phyloP scores from a whole-genome alignment of 2,329 filamentous ascomycete species.

The Scolecobasidium constrictum region DNA sequence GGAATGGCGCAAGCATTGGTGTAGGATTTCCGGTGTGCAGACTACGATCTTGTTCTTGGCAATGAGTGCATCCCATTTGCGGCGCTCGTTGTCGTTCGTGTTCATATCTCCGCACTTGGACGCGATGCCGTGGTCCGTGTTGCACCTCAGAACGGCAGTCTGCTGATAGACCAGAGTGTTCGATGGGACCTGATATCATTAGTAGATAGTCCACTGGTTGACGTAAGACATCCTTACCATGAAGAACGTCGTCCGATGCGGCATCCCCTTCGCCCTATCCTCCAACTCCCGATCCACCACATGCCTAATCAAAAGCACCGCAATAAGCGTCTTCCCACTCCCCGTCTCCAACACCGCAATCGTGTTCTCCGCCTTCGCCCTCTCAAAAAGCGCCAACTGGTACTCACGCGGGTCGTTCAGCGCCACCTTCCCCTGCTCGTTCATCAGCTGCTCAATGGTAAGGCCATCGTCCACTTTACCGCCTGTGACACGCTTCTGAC shows the following conservation, averaged over 20 bases:
- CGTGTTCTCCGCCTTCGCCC: constrained; percentile 71
- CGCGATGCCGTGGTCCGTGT: constrained; percentile 65
- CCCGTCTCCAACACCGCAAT: constrained; percentile 95
- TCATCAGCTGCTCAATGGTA: constrained; percentile 43
- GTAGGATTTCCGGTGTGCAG: constrained; percentile 81
- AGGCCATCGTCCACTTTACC: constrained; percentile 40
- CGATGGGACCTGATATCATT: constrained; percentile 54
- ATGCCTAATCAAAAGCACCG: constrained; percentile 70
- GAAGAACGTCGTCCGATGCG: constrained; percentile 68
- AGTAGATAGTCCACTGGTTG: neutral
- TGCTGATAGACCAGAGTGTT: constrained; percentile 89
- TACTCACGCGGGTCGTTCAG: constrained; percentile 79
- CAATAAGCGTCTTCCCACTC: constrained; percentile 93
- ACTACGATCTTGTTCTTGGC: constrained; percentile 70
- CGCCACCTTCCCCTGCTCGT: constrained; percentile 44
- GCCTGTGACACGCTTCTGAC: neutral
- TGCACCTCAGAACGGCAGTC: constrained; percentile 66
- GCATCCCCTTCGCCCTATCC: constrained; percentile 48
- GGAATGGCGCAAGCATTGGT: constrained; percentile 65
- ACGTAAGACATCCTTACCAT: constrained; percentile 41
- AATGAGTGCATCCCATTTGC: constrained; percentile 49
- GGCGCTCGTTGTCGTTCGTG: constrained; percentile 45
- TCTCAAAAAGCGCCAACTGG: constrained; percentile 82
- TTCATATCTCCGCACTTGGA: constrained; percentile 64
- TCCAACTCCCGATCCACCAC: constrained; percentile 68